Base-by-base conservation (phyloP, 2,329 filamentous ascomycete genomes). In the Septoria linicola region DNA sequence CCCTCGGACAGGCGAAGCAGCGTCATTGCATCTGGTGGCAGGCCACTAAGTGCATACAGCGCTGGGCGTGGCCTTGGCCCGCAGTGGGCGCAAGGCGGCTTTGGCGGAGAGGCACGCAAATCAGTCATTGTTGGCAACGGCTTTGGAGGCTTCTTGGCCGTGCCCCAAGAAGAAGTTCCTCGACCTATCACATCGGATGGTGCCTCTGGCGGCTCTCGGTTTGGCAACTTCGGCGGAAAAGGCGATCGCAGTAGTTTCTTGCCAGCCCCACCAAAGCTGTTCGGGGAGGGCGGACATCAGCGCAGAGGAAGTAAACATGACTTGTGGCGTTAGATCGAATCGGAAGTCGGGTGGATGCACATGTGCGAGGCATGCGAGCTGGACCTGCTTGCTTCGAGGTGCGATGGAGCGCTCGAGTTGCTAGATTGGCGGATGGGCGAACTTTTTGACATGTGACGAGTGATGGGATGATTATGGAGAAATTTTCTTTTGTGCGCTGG, bases 111-210 rank as follows among this genome's bases (percentile, higher is more conserved):
- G 45, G 77, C 79, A 4, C 71, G 83, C 25, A 80, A 77, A 68
- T 82, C 77, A 59, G 74, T 85, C 7, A 74, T 85, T n/a, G 82
- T 86, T 0, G 82, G 81, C 0, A 85, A 85, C 63, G 83, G 83
- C 2, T 83, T 83, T 54, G 83, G 83, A 21, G 83, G 83, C 0
- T 85, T 82, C 67, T 67, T 86, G 14, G 81, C 82, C 14, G 76
- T 86, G n/a, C 83, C 83, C 1, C 70, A 70, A 16, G 77, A 80
- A 8, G 76, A 77, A 42, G 66, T 58, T 8, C 65, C 66, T 3
- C 49, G 66, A 43, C 67, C 66, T 3, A 59, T 59, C 44, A 67
- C 63, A 14, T 53, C 61, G 3, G 64, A 63, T 30, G 63, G 60
- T 6, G 37, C 42, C 11, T n/a, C 30, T 19, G 42, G 41, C 39